These are phyloP conservation scores for Hypoxylon intermedium DNA, from an alignment of 495 filamentous ascomycete species.

Conservation along the genomic window DNA sequence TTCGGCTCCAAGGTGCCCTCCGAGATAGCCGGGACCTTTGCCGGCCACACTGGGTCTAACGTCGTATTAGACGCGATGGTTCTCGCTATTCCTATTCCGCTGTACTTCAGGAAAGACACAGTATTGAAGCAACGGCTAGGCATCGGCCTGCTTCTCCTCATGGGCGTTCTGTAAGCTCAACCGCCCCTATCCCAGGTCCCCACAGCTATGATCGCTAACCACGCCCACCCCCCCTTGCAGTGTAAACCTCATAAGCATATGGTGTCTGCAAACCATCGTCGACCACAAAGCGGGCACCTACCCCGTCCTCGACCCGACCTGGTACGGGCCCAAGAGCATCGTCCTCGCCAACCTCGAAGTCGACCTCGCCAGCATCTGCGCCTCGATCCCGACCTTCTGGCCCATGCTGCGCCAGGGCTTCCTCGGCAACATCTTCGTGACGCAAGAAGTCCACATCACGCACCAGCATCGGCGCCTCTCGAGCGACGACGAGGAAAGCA, in stretches of 20 bases:
- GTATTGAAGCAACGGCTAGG: conserved; percentile 39
- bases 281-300: conserved; percentile 37
- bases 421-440: conserved; percentile 40
- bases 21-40: conserved; percentile 38
- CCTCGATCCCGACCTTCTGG: conserved; percentile 46
- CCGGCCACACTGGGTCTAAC: conserved; percentile 36
- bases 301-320: conserved; percentile 42
- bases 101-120: conserved; percentile 35
- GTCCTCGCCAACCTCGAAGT: conserved; percentile 46
- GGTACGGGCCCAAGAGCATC: conserved; percentile 40
- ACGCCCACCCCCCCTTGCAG: conserved; percentile 10
- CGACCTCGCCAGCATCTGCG: conserved; percentile 47
- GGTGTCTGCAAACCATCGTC: conserved; percentile 37
- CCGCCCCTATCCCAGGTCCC: neutral
- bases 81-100: conserved; percentile 39
- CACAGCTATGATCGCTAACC: neutral
- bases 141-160: conserved; percentile 33
- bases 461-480: conserved; percentile 41
- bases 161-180: conserved; percentile 36
- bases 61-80: conserved; percentile 39
- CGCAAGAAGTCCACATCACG: conserved; percentile 42
- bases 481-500: conserved; percentile 14
- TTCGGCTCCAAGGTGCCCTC: conserved; percentile 38
- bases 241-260: conserved; percentile 40
- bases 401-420: conserved; percentile 32